Percentiles rank a stretch among this genome's conserved stretches.
phyloP scores from a whole-genome alignment of 768 basidiomycete species.

The Candolleomyces eurysporus region DNA sequence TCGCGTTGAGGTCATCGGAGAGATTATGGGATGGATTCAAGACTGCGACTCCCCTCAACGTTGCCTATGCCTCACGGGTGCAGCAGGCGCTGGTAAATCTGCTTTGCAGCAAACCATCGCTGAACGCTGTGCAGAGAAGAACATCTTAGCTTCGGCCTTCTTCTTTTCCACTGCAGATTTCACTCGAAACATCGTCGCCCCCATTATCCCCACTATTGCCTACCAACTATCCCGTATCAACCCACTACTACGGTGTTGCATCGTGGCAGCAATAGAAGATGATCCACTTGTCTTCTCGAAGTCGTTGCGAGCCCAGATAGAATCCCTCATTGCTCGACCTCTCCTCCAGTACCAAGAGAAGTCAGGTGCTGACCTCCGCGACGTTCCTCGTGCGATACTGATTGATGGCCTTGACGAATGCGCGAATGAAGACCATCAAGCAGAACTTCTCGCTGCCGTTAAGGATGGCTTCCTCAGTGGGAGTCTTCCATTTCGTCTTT shows the following conservation, averaged over 20 bases:
- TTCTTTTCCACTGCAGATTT: neutral
- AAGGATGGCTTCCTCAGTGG: neutral
- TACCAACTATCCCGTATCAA: neutral
- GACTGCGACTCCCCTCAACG: neutral
- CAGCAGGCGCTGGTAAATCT: constrained; percentile 2
- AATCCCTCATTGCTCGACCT: neutral
- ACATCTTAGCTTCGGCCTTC: constrained; percentile 2
- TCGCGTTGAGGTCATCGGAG: constrained; percentile 1
- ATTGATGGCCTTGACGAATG: constrained; percentile 15
- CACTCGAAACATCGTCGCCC: neutral
- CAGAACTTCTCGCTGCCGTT: constrained; percentile 8
- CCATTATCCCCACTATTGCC: constrained; percentile 4
- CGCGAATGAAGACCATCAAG: constrained; percentile 7
- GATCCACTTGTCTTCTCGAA: constrained; percentile 4
- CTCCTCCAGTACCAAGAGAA: neutral
- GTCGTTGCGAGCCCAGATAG: neutral
- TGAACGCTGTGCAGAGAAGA: neutral
- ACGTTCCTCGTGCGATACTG: neutral
- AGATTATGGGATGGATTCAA: constrained; percentile 4
- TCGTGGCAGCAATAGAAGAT: neutral
- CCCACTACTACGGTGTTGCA: neutral
- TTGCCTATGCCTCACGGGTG: neutral
- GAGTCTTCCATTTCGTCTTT: constrained; percentile 6
- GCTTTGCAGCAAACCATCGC: constrained; percentile 11
- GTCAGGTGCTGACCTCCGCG: neutral